These are phyloP conservation scores for Aspergillus biplanus DNA, from an alignment of 495 filamentous ascomycete genomes.

Conservation along the genomic window DNA sequence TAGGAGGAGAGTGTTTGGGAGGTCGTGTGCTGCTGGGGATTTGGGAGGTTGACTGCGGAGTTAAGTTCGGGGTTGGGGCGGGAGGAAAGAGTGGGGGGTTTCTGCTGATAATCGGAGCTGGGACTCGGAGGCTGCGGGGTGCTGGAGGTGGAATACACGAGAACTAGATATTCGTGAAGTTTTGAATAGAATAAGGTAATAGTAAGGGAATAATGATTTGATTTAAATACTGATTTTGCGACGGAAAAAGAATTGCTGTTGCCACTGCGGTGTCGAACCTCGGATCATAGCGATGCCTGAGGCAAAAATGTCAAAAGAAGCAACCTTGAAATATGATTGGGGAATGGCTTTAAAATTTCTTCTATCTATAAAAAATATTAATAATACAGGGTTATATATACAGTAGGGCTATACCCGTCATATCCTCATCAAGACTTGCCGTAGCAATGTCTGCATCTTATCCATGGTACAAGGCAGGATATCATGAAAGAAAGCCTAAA, in stretches of 20 bases:
- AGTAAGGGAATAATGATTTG: not conserved
- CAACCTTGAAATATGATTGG: not conserved
- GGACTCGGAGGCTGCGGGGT: too few relatives aligned
- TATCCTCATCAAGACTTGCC: constrained; percentile 8
- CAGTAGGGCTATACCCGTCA: not conserved
- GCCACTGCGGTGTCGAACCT: constrained; percentile 1
- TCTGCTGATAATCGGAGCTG: not conserved
- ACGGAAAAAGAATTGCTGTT: not conserved
- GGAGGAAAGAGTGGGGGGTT: not conserved
- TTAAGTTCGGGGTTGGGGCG: not conserved
- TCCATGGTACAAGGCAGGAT: constrained; percentile 18
- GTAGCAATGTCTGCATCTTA: not conserved
- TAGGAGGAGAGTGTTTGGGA: too few relatives aligned
- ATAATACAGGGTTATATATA: constrained; percentile 21
- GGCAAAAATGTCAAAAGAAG: not conserved
- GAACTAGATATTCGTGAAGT: not conserved
- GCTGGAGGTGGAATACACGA: not conserved
- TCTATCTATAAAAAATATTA: not conserved
- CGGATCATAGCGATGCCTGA: not conserved
- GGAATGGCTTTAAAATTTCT: not conserved
- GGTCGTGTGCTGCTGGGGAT: not conserved
- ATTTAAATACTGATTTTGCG: not conserved
- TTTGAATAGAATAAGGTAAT: not conserved
- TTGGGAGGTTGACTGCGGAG: constrained; percentile 2
- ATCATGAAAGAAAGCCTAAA: constrained; percentile 19